Evolutionary conservation across 345 rosid genomes (phyloP).

Genomic region (Corymbia maculata): DNA sequence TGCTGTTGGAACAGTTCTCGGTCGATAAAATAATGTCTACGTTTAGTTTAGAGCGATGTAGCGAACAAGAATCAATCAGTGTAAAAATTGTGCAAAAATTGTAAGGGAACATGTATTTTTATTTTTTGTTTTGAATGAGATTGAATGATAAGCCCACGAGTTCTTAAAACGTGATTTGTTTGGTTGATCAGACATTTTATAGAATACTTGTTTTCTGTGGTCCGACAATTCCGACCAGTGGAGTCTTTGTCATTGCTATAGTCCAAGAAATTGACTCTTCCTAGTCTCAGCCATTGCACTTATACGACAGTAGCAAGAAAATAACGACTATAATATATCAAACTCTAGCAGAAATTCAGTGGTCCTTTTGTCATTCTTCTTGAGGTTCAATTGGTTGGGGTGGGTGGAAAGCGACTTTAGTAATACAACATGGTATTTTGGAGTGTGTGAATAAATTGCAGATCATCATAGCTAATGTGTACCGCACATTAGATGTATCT

Average conservation of each 20-base stretch:
- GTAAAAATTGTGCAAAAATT: not conserved
- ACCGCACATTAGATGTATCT: fast-evolving
- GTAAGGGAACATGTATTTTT: not conserved
- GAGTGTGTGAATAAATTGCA: not conserved
- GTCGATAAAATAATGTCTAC: not conserved
- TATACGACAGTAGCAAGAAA: not conserved
- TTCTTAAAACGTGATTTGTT: not conserved
- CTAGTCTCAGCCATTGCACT: not conserved
- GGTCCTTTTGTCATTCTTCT: not conserved
- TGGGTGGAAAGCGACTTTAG: not conserved
- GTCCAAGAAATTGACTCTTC: not conserved
- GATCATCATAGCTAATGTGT: not conserved
- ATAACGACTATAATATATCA: not conserved
- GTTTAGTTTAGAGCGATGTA: not conserved
- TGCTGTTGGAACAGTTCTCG: not conserved
- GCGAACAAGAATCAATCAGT: not conserved
- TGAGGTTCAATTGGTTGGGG: not conserved
- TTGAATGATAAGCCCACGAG: not conserved
- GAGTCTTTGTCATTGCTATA: not conserved
- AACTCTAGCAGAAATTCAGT: not conserved
- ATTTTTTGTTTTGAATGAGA: not conserved
- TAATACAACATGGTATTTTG: not conserved
- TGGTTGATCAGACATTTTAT: not conserved
- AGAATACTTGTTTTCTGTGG: not conserved
- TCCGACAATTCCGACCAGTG: not conserved